Base-by-base conservation (phyloP, 176 grass and related monocot species). In the Thinopyrum elongatum region DNA sequence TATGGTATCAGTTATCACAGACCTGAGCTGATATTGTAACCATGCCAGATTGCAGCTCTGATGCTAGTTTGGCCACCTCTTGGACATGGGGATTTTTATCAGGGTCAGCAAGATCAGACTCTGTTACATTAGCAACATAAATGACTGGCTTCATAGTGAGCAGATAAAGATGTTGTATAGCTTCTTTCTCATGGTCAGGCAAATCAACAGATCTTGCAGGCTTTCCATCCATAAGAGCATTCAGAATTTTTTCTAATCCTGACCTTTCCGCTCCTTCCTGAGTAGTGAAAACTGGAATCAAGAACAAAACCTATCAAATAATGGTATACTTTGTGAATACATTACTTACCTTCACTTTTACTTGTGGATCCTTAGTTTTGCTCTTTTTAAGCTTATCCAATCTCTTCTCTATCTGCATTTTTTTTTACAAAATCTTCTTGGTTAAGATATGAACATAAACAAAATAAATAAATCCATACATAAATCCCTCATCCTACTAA, bases 1-100 rank as follows among this genome's bases (percentile, higher is more conserved):
- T 21, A 87, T 90, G 30, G 29, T 65, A 76, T 23, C 21, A 36
- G 11, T 80, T 46, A 75, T 26, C 64, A 89, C 78, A 79, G 59
- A 98, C 97, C 94, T 99, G 97, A 89, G 97, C 97, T 82, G 97
- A 99, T 92, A 99, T 89, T 67, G 89, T 94, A 49, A 99, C 97
- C 65, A 99, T 89, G 72, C 94, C 97, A 88, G 90, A 99, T 73
- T 99, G 60, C 88, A 99, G 86, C 27, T 99, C 97, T 79, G 94
- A 90, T 33, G 92, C 92, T 70, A 85, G 81, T 34, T 88, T 94
- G 33, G 81, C 80, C 84, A 99, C 97, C 65, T 92, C 86, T 66
- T 88, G 87, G 84, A 99, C 87, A 88, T 96, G 90, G 88, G 85
- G 82, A 91, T 96, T 99, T 70, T 41, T 88, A 87, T 83, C 79